Percentiles rank a stretch among this genome's conserved stretches.
Conservation (phyloP, 495 filamentous ascomycete species). For the Trypethelium eluteriae region DNA sequence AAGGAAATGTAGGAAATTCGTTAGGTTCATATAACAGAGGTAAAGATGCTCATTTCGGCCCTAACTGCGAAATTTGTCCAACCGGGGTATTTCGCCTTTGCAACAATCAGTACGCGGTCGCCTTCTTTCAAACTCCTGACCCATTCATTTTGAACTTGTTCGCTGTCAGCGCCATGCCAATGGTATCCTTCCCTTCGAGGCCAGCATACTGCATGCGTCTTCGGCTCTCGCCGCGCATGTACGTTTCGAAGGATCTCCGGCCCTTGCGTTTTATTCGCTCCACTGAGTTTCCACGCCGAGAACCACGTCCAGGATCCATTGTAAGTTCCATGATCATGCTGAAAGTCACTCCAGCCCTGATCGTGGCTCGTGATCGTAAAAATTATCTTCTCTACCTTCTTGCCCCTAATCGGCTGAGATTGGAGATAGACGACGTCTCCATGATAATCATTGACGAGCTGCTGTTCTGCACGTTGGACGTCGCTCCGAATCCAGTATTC, state of each 20-base stretch:
- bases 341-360: constrained; percentile 53
- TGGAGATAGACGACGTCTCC: constrained; percentile 3
- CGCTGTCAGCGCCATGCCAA: not conserved
- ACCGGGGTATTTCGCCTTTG: constrained; percentile 9
- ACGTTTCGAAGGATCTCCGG: constrained; percentile 5
- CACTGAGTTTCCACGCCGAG: constrained; percentile 41
- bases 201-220: constrained; percentile 1
- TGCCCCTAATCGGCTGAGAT: constrained; percentile 1
- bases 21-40: constrained; percentile 1
- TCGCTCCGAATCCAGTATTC: constrained; percentile 10
- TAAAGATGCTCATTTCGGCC: constrained; percentile 7
- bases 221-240: not conserved
- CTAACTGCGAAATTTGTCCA: constrained; percentile 7
- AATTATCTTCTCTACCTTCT: constrained; percentile 44
- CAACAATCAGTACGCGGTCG: not conserved
- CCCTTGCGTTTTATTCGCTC: constrained; percentile 9
- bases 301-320: constrained; percentile 62
- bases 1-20: not conserved
- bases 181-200: constrained; percentile 4
- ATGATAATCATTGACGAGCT: constrained; percentile 7
- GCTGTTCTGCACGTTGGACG: constrained; percentile 6
- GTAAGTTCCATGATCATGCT: constrained; percentile 42
- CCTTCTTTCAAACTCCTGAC: not conserved
- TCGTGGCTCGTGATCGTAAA: constrained; percentile 59
- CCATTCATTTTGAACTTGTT: not conserved